phyloP scores from a whole-genome alignment of 805 yeast genomes.

The Ogataea saltuana region DNA sequence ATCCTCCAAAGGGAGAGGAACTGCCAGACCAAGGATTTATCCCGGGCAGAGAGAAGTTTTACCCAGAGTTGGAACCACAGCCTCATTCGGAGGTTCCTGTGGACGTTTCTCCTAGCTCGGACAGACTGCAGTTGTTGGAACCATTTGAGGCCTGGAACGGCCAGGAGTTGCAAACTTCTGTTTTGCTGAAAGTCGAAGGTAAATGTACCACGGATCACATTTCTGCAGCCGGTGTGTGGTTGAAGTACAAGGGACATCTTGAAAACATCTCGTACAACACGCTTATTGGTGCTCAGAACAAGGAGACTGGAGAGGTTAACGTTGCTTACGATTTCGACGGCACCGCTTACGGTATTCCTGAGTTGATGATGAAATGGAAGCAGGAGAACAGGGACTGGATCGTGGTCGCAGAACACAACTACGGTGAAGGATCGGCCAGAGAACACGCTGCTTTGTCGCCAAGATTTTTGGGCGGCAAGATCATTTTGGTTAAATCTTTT shows the following conservation, averaged over 20 bases:
- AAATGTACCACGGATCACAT: conserved; percentile 98
- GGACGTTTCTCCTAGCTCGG: conserved; percentile 76
- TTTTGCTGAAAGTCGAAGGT: conserved; percentile 90
- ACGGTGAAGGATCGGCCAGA: conserved; percentile 99
- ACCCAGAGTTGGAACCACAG: conserved; percentile 56
- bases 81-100: conserved; percentile 53
- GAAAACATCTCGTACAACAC: conserved; percentile 96
- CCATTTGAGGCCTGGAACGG: conserved; percentile 90
- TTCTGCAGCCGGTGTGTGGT: conserved; percentile 98
- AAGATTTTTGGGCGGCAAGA: conserved; percentile 87
- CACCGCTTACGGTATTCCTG: conserved; percentile 80
- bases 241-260: conserved; percentile 96
- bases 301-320: conserved; percentile 96
- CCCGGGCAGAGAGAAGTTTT: conserved; percentile 66
- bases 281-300: conserved; percentile 93
- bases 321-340: conserved; percentile 87
- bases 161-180: conserved; percentile 72
- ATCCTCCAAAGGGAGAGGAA: conserved; percentile 88
- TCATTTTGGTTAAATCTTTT: conserved; percentile 88
- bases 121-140: conserved; percentile 85
- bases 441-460: conserved; percentile 98
- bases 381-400: conserved; percentile 82
- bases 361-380: conserved; percentile 94
- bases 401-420: conserved; percentile 96
- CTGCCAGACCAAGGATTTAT: conserved; percentile 90